These are phyloP conservation scores for Geotrichum fermentans DNA, from an alignment of 1,139 yeast species.

Conservation along the genomic window DNA sequence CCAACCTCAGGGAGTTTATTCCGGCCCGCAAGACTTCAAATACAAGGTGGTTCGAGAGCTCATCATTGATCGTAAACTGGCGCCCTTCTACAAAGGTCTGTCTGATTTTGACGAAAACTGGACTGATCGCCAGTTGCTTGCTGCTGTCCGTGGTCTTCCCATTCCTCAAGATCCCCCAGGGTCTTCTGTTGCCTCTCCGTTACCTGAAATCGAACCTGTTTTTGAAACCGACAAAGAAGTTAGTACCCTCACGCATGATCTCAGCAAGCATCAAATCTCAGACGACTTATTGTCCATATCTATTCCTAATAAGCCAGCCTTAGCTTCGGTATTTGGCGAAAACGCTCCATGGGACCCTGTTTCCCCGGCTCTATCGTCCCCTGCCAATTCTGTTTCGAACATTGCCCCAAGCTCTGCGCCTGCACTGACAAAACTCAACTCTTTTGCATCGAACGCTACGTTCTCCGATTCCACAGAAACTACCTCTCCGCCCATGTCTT, in stretches of 20 bases:
- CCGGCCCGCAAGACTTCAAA: conserved; percentile 68
- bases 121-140: conserved; percentile 65
- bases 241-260: background rate
- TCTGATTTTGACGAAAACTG: conserved; percentile 74
- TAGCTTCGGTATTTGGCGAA: conserved; percentile 6
- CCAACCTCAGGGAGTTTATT: conserved; percentile 87
- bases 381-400: background rate
- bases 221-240: background rate
- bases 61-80: conserved; percentile 62
- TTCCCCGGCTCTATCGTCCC: background rate
- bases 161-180: conserved; percentile 23
- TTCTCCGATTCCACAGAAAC: background rate
- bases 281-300: background rate
- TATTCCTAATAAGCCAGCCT: background rate
- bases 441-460: conserved; percentile 9
- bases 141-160: conserved; percentile 44
- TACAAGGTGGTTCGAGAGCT: conserved; percentile 63
- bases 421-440: conserved; percentile 3
- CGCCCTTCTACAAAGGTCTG: conserved; percentile 89
- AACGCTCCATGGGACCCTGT: background rate
- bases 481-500: background rate
- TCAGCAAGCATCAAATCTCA: background rate
- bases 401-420: conserved; percentile 12
- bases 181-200: conserved; percentile 5
- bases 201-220: conserved; percentile 4